phyloP scores from a whole-genome alignment of 2,329 filamentous ascomycete genomes.

The Fusarium kyushuense region DNA sequence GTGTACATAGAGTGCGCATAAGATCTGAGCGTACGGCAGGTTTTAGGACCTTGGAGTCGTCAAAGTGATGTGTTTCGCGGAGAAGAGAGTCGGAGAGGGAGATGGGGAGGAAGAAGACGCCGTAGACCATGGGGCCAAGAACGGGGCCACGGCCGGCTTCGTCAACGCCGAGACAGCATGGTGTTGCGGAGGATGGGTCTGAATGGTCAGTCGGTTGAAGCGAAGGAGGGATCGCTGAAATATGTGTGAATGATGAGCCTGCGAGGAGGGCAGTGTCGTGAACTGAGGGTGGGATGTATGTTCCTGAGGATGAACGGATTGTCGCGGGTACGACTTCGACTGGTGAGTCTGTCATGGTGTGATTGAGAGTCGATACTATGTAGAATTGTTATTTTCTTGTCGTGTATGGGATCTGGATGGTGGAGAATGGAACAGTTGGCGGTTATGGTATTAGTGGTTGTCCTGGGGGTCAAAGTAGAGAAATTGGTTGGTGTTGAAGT shows the following conservation, averaged over 20 bases:
- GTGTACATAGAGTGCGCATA: constrained; percentile 76
- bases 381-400: not conserved
- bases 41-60: constrained; percentile 94
- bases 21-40: constrained; percentile 80
- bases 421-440: not conserved
- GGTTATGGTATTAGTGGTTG: not conserved
- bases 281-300: constrained; percentile 78
- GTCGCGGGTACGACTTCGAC: constrained; percentile 49
- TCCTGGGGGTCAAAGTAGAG: constrained; percentile 10
- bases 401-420: not conserved
- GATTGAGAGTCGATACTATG: not conserved
- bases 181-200: constrained; percentile 51
- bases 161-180: constrained; percentile 87
- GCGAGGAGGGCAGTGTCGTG: constrained; percentile 66
- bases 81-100: constrained; percentile 78
- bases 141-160: constrained; percentile 95
- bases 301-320: constrained; percentile 28
- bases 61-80: constrained; percentile 83
- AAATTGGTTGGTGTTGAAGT: not conserved
- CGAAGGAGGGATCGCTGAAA: constrained; percentile 74
- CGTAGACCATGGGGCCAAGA: constrained; percentile 83
- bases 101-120: constrained; percentile 80
- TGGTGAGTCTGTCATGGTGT: constrained; percentile 57
- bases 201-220: constrained; percentile 62
- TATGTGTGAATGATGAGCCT: constrained; percentile 78